Evolutionary conservation across 257 asterid species (phyloP).

Genomic region (Anisodus acutangulus): DNA sequence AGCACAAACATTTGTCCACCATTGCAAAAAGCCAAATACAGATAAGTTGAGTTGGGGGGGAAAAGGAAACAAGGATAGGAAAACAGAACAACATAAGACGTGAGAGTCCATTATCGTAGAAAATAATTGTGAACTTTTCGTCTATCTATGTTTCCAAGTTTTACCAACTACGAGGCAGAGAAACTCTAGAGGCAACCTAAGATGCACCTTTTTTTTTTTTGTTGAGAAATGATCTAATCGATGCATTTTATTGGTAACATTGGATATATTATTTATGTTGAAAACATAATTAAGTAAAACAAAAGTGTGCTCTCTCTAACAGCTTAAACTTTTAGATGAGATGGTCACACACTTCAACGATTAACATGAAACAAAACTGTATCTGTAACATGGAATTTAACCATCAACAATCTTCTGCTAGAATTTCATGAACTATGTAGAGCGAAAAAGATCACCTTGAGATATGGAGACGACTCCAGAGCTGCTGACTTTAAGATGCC

Average conservation of each 20-base stretch:
- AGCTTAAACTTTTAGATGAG: not conserved
- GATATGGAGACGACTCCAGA: constrained; percentile 67
- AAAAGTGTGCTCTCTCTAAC: not conserved
- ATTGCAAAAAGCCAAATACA: not conserved
- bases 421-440: constrained; percentile 16
- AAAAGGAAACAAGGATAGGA: not conserved
- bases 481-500: constrained; percentile 67
- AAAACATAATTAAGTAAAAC: not conserved
- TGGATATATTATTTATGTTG: not conserved
- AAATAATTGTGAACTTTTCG: not conserved
- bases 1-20: not conserved
- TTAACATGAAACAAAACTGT: not conserved
- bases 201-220: not conserved
- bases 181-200: not conserved
- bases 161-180: not conserved
- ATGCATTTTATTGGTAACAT: constrained; percentile 9
- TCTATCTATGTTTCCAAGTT: not conserved
- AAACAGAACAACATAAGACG: not conserved
- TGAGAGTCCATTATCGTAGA: not conserved
- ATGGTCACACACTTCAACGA: not conserved
- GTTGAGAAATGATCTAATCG: not conserved
- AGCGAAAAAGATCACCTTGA: constrained; percentile 56
- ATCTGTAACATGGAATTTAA: not conserved
- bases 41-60: not conserved
- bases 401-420: constrained; percentile 5